phyloP scores from a whole-genome alignment of 225 moss, liverwort and hornwort species.

The Physcomitrium patens region DNA sequence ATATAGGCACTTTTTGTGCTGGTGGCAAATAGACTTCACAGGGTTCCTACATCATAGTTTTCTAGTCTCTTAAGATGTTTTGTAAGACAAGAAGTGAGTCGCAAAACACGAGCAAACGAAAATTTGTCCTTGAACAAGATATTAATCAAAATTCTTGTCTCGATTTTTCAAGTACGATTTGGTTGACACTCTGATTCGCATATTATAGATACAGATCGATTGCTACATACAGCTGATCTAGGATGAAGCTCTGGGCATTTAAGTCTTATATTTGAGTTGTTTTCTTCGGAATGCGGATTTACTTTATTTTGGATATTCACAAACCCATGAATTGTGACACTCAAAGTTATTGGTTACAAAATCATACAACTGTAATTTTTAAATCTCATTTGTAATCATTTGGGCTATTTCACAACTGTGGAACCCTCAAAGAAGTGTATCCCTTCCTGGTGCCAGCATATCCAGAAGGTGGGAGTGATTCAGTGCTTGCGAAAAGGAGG shows the following conservation, averaged over 20 bases:
- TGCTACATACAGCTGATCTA: background rate
- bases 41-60: background rate
- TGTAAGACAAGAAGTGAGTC: too few relatives aligned
- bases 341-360: background rate
- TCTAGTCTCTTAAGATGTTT: background rate
- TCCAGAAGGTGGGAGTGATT: constrained; percentile 19
- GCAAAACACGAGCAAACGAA: background rate
- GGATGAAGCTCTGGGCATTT: background rate
- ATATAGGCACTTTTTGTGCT: too few relatives aligned
- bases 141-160: background rate
- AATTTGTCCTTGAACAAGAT: background rate
- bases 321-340: too few relatives aligned
- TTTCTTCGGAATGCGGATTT: background rate
- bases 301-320: too few relatives aligned
- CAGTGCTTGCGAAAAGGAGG: constrained; percentile 39
- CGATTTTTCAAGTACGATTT: background rate
- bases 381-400: background rate
- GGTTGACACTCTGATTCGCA: background rate
- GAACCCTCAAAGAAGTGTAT: background rate
- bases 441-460: background rate
- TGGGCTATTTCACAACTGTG: background rate
- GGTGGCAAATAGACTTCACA: too few relatives aligned
- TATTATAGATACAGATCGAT: background rate
- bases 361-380: background rate
- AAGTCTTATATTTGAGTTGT: background rate